Evolutionary conservation across 2,329 filamentous ascomycete species (phyloP), one percentile per base, ranked within the genome.

Genomic region (Cordyceps fumosorosea): DNA sequence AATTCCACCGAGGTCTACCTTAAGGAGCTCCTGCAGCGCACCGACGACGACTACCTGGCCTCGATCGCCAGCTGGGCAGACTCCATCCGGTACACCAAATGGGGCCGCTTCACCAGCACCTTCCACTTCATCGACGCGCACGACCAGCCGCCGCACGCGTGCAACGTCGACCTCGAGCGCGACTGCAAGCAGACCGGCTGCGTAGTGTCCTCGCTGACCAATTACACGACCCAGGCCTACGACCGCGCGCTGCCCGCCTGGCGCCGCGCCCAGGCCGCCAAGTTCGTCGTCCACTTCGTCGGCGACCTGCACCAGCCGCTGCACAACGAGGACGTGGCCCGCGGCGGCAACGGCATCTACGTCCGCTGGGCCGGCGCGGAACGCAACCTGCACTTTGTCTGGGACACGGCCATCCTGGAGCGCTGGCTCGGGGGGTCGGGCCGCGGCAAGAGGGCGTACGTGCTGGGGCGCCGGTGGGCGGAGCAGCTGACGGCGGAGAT

Each of bases 61-160:
- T 79, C 79, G 62, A 81, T 88, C 3, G 86, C 87, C 3, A 84
- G 84, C 11, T 89, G 87, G 87, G 86, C 86, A 34, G 86, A 89
- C 74, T 85, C 80, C 45, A 79, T 86, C 71, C 80, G 85, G 26
- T 88, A 89, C 74, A 87, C 83, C 8, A 79, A 80, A 71, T 86
- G 83, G 76, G 85, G 84, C 16, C 77, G 78, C 44, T 89, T 84
- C 72, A 84, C 82, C 10, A 82, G 79, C 65, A 80, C 80, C 40
- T 87, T 87, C 72, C 86, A 89, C 77, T 89, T 85, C 75, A 89
- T 89, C 73, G 86, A 89, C 71, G 85, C 86, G 63, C 80, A 87
- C 68, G 86, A 89, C 73, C 72, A 75, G 67, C 86, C 86, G 61
- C 86, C 86, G 1, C 68, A 69, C 18, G 76, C 73, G 52, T 89